Percentiles rank a stretch among this genome's conserved stretches.
These are phyloP conservation scores for Sphaerobolus stellatus DNA, from an alignment of 1,284 basidiomycete genomes.

Conservation along the genomic window DNA sequence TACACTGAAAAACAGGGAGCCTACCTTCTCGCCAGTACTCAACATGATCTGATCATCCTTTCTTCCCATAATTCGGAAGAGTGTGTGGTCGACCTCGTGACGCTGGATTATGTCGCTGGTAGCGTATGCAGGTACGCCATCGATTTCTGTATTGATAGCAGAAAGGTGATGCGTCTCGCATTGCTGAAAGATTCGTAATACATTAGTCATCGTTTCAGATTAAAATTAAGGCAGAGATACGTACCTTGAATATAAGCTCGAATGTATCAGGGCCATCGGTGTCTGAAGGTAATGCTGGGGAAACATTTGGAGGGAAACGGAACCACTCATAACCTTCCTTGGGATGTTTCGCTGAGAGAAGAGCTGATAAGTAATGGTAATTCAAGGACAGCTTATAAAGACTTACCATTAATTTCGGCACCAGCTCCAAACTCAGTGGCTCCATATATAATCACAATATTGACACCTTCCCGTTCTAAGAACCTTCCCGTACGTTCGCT, in stretches of 20 bases:
- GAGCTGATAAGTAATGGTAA: too few relatives aligned
- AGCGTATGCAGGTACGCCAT: slow-evolving; percentile 32
- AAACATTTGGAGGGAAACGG: not conserved
- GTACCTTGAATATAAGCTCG: slow-evolving; percentile 9
- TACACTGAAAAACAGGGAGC: not conserved
- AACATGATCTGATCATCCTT: slow-evolving; percentile 39
- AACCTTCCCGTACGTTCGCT: not conserved
- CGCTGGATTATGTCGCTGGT: slow-evolving; percentile 38
- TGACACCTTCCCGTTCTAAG: not conserved
- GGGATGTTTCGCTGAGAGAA: not conserved
- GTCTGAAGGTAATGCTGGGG: not conserved
- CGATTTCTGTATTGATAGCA: slow-evolving; percentile 26
- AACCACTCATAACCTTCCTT: slow-evolving; percentile 1
- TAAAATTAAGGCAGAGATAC: not conserved
- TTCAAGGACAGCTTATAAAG: too few relatives aligned
- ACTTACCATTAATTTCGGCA: not conserved
- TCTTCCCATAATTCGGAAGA: slow-evolving; percentile 30
- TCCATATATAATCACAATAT: not conserved
- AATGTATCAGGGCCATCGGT: not conserved
- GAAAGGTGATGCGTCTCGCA: slow-evolving; percentile 18
- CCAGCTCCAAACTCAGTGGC: slow-evolving; percentile 9
- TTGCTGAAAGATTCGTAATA: not conserved
- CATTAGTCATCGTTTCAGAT: not conserved
- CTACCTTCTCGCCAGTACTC: slow-evolving; percentile 37
- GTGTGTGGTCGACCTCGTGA: slow-evolving; percentile 27